Percentiles rank a stretch among this genome's conserved stretches.
Evolutionary conservation across 2,329 filamentous ascomycete species (phyloP).

Genomic region (Graphilbum ipis-grandicollis): DNA sequence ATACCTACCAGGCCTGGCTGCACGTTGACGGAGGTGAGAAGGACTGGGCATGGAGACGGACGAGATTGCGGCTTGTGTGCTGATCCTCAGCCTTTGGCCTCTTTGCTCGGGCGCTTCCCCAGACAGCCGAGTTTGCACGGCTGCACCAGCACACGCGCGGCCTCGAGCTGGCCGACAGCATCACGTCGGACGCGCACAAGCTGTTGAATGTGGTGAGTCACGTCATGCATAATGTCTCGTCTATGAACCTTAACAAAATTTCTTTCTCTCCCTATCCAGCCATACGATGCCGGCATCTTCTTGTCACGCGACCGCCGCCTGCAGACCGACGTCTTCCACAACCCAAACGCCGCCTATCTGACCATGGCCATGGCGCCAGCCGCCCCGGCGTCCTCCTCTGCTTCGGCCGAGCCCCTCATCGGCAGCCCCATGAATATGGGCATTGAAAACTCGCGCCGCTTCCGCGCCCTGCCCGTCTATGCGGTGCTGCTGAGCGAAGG

Average conservation of each 20-base stretch:
- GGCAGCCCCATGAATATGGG: conserved; percentile 77
- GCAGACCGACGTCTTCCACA: conserved; percentile 52
- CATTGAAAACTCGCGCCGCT: conserved; percentile 79
- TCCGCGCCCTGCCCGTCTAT: conserved; percentile 81
- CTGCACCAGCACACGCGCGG: conserved; percentile 38
- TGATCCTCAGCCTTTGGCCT: conserved; percentile 55
- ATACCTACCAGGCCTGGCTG: conserved; percentile 63
- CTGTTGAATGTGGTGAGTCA: conserved; percentile 64
- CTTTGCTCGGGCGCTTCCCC: conserved; percentile 50
- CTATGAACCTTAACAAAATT: neutral
- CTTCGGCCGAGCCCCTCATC: conserved; percentile 25
- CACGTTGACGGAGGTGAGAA: conserved; percentile 68
- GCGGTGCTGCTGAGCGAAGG: conserved; percentile 64
- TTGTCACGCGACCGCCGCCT: conserved; percentile 47
- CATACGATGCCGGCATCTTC: conserved; percentile 88
- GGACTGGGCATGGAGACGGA: too few species aligned
- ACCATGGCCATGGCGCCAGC: conserved; percentile 13
- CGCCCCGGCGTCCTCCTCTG: conserved; percentile 13
- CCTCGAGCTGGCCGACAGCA: conserved; percentile 70
- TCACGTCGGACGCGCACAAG: conserved; percentile 77
- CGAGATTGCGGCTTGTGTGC: too few species aligned
- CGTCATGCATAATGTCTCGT: conserved; percentile 13
- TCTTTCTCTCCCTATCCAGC: too few species aligned
- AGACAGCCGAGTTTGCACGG: conserved; percentile 34
- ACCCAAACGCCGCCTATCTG: conserved; percentile 76